phyloP scores from a whole-genome alignment of 1,139 yeast species.

The Debaryomyces sp. region DNA sequence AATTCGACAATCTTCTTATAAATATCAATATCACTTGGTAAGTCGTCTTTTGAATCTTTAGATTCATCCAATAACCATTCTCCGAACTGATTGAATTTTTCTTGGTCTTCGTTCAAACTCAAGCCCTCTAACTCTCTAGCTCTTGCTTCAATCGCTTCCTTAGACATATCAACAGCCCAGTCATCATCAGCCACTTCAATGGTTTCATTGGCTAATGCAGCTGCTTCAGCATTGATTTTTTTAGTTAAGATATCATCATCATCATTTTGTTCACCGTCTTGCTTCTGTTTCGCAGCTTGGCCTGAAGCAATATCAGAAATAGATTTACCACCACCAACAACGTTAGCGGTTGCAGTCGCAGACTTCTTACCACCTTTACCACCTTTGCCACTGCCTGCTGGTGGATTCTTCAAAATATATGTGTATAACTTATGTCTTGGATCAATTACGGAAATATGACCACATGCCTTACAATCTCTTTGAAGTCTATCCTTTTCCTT shows the following conservation, averaged over 20 bases:
- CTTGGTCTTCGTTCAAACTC: slow-evolving; percentile 45
- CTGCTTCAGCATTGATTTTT: slow-evolving; percentile 85
- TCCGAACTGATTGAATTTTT: slow-evolving; percentile 75
- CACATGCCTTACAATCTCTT: slow-evolving; percentile 98
- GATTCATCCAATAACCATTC: slow-evolving; percentile 74
- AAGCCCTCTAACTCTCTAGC: slow-evolving; percentile 81
- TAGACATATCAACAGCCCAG: slow-evolving; percentile 98
- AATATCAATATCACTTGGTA: slow-evolving; percentile 86
- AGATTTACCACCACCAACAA: slow-evolving; percentile 85
- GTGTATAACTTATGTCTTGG: slow-evolving; percentile 85
- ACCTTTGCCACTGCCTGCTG: slow-evolving; percentile 58
- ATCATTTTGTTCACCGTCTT: slow-evolving; percentile 32
- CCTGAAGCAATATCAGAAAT: slow-evolving; percentile 75
- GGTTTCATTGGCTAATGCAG: slow-evolving; percentile 56
- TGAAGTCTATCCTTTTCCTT: slow-evolving; percentile 76
- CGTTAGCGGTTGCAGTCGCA: slow-evolving; percentile 91
- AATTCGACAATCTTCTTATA: slow-evolving; percentile 86
- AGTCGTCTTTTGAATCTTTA: slow-evolving; percentile 55
- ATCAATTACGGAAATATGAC: slow-evolving; percentile 82
- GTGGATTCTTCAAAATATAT: slow-evolving; percentile 91
- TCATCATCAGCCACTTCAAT: slow-evolving; percentile 82
- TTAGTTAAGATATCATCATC: slow-evolving; percentile 77
- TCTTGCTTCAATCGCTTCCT: slow-evolving; percentile 93
- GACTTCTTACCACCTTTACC: slow-evolving; percentile 56
- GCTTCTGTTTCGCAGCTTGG: slow-evolving; percentile 34